Conservation (phyloP, 495 filamentous ascomycete species). For the Cairneyella variabilis region DNA sequence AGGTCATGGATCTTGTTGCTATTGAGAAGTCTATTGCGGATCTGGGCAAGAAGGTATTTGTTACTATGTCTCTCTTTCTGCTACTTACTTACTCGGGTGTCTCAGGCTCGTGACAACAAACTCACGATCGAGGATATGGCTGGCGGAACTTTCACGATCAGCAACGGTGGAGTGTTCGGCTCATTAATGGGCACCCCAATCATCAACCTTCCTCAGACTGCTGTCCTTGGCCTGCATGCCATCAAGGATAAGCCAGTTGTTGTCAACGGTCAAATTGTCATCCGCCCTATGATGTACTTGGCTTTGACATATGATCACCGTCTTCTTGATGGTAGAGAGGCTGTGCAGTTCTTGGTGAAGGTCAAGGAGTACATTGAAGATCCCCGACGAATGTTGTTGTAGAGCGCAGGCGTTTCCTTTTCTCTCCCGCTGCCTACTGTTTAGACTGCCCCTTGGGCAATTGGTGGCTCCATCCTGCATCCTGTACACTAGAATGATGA, state of each 20-base stretch:
- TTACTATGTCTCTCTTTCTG: too few relatives aligned
- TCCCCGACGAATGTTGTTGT: slow-evolving; percentile 77
- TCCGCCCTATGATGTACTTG: slow-evolving; percentile 98
- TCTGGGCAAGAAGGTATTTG: slow-evolving; percentile 89
- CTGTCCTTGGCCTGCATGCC: slow-evolving; percentile 93
- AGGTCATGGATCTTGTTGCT: slow-evolving; percentile 77
- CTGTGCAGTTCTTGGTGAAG: slow-evolving; percentile 96
- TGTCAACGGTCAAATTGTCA: slow-evolving; percentile 87
- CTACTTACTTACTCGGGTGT: too few relatives aligned
- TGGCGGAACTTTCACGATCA: slow-evolving; percentile 97
- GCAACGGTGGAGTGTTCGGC: slow-evolving; percentile 74
- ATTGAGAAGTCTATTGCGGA: slow-evolving; percentile 93
- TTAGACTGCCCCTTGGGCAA: neutral
- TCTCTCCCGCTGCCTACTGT: neutral
- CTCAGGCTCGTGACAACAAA: slow-evolving; percentile 86
- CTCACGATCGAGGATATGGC: slow-evolving; percentile 99
- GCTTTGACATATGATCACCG: slow-evolving; percentile 97
- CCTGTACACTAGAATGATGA: slow-evolving; percentile 17
- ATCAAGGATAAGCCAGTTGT: slow-evolving; percentile 93
- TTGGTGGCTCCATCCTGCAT: neutral
- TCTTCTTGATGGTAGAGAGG: slow-evolving; percentile 91
- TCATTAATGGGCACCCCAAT: slow-evolving; percentile 96
- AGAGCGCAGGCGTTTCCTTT: neutral
- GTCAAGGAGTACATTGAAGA: slow-evolving; percentile 99
- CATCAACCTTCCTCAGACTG: slow-evolving; percentile 95